phyloP scores from a whole-genome alignment of 192 early-diverging fungal genomes.

The Podila epicladia region DNA sequence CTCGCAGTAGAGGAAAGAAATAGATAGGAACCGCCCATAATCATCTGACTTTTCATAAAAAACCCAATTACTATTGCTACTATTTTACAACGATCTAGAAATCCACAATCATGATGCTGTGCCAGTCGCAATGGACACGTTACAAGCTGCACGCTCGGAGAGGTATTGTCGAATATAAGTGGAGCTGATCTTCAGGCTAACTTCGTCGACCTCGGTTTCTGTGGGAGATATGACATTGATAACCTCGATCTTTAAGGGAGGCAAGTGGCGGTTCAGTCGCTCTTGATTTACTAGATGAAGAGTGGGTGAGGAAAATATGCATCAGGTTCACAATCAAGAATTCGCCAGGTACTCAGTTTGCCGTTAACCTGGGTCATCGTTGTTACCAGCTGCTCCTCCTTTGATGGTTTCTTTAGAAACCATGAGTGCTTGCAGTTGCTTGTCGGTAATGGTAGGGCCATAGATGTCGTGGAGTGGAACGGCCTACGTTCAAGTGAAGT shows the following conservation, averaged over 20 bases:
- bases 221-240: constrained; percentile 75
- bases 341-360: no score
- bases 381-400: constrained; percentile 77
- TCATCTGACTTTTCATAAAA: not conserved
- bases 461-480: constrained; percentile 83
- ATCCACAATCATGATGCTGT: no score
- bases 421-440: constrained; percentile 80
- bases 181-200: constrained; percentile 79
- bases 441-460: constrained; percentile 85
- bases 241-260: constrained; percentile 68
- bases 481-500: constrained; percentile 44
- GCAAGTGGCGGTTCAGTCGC: constrained; percentile 63
- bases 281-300: constrained; percentile 77
- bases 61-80: not conserved
- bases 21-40: not conserved
- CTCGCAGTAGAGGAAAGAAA: constrained; percentile 39
- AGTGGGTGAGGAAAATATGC: not conserved
- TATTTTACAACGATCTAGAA: not conserved
- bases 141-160: constrained; percentile 14
- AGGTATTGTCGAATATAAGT: constrained; percentile 76
- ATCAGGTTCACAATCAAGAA: not conserved
- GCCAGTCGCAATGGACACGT: not conserved
- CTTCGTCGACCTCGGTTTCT: constrained; percentile 43
- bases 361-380: no score
- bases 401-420: constrained; percentile 83